Percentiles rank a stretch among this genome's conserved stretches.
Conservation (phyloP, 164 flowering plant genomes). For the Piper betle region DNA sequence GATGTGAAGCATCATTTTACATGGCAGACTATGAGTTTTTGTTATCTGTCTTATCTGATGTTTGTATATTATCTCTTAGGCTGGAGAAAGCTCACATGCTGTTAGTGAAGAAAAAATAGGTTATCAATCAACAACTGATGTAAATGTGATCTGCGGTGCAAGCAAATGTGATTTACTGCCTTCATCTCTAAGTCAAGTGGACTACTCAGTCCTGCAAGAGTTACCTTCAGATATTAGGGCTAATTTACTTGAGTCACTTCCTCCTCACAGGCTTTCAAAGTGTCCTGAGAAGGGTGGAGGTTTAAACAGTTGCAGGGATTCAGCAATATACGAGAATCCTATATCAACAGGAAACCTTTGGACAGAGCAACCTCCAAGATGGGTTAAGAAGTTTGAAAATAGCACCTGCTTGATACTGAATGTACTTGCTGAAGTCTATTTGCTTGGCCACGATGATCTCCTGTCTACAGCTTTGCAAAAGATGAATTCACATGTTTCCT, state of each 20-base stretch:
- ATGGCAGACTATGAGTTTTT: too few relatives aligned
- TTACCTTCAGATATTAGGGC: conserved; percentile 63
- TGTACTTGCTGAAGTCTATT: conserved; percentile 39
- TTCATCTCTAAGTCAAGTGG: conserved; percentile 78
- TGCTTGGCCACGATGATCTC: conserved; percentile 21
- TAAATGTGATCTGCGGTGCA: conserved; percentile 4
- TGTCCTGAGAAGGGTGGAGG: conserved; percentile 12
- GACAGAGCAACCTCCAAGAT: conserved; percentile 67
- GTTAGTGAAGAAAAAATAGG: conserved; percentile 5
- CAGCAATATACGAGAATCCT: conserved; percentile 4
- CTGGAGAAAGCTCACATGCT: background rate
- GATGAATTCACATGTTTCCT: conserved; percentile 16
- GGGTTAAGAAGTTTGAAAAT: conserved; percentile 58
- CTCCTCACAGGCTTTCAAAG: conserved; percentile 45
- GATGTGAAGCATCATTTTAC: background rate
- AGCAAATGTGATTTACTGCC: conserved; percentile 45
- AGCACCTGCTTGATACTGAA: conserved; percentile 35
- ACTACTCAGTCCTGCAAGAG: conserved; percentile 50
- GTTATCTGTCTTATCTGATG: background rate
- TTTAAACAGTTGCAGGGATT: conserved; percentile 7
- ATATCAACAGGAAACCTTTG: conserved; percentile 28
- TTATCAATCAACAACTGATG: conserved; percentile 12
- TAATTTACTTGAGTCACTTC: conserved; percentile 56
- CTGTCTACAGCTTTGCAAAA: conserved; percentile 48
- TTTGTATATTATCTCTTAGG: background rate